Conservation (phyloP, 441 rosid genomes). For the Mallotus repandus region DNA sequence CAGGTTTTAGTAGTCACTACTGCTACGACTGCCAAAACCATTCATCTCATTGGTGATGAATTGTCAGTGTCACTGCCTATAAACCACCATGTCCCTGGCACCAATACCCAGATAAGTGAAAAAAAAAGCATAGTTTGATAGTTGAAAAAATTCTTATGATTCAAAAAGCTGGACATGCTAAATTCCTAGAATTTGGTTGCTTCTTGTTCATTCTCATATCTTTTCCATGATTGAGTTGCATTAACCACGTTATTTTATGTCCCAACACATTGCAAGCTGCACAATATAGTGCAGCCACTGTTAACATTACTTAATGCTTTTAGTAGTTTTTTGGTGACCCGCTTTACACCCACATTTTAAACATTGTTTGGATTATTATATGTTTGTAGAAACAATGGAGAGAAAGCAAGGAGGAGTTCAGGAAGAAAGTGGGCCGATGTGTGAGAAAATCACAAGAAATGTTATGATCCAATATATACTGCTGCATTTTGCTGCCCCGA, state of each 20-base stretch:
- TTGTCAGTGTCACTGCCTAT: no score
- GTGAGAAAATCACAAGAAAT: constrained; percentile 61
- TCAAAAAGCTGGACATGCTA: not conserved
- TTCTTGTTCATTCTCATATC: not conserved
- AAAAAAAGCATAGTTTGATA: no score
- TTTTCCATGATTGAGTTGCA: not conserved
- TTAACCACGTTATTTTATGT: not conserved
- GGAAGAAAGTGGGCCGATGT: constrained; percentile 53
- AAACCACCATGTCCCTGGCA: not conserved
- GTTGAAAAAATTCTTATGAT: no score
- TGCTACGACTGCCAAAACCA: not conserved
- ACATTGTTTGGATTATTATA: not conserved
- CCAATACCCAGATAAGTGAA: not conserved
- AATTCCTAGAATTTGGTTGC: not conserved
- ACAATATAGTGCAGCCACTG: not conserved
- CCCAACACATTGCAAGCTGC: not conserved
- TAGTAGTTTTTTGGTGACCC: no score
- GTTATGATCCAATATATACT: constrained; percentile 34
- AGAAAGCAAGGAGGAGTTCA: constrained; percentile 47
- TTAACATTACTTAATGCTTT: no score
- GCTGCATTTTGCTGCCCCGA: constrained; percentile 1
- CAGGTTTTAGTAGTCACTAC: no score
- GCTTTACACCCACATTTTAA: not conserved
- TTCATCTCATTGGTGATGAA: not conserved
- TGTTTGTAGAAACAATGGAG: constrained; percentile 57